Evolutionary conservation across 2,329 filamentous ascomycete species (phyloP).

Genomic region (Trichoderma citrinoviride): DNA sequence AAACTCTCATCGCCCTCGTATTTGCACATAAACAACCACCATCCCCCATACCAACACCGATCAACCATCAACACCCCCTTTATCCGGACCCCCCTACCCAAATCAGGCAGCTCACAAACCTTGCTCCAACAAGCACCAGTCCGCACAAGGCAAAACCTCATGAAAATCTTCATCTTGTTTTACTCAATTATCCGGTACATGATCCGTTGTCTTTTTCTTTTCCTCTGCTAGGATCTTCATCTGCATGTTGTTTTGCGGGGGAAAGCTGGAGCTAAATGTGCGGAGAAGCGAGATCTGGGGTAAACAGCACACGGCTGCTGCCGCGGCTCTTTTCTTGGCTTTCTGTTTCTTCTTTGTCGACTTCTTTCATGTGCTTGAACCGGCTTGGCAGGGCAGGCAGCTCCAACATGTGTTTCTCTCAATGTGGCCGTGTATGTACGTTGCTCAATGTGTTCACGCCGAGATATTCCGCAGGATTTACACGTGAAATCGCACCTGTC

Average conservation of each 20-base stretch:
- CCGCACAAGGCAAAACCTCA: background rate
- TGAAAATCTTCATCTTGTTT: background rate
- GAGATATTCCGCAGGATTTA: too few species aligned
- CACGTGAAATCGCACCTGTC: too few species aligned
- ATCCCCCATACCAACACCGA: background rate
- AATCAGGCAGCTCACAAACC: conserved; percentile 14
- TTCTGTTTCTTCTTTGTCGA: background rate
- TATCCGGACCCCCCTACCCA: background rate
- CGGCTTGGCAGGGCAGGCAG: background rate
- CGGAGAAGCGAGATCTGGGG: conserved; percentile 11
- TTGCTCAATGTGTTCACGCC: too few species aligned
- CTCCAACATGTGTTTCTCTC: background rate
- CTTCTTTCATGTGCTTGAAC: background rate
- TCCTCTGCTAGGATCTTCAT: background rate
- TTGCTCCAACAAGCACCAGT: background rate
- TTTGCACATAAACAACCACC: too few species aligned
- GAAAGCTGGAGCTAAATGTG: background rate
- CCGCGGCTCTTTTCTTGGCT: conserved; percentile 1
- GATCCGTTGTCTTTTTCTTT: background rate
- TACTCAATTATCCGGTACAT: background rate
- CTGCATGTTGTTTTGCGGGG: conserved; percentile 1
- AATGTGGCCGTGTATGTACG: background rate
- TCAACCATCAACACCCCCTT: background rate
- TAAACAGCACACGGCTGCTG: background rate
- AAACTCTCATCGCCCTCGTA: too few species aligned